phyloP scores from a whole-genome alignment of 106 monocot genomes.

The Acorus gramineus region DNA sequence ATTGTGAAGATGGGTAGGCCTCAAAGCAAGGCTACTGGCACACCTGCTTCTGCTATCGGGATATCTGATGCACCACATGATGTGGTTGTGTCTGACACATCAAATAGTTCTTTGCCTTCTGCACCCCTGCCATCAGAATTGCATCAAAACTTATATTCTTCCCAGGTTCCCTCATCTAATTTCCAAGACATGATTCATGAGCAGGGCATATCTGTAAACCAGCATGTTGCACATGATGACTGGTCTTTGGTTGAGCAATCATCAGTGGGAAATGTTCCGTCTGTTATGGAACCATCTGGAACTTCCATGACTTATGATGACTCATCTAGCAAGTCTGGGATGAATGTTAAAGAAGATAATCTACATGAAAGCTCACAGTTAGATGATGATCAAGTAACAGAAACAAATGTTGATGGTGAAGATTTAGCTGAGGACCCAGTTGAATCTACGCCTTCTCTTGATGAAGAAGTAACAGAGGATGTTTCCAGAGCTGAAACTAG shows the following conservation, averaged over 20 bases:
- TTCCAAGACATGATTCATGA: slow-evolving; percentile 26
- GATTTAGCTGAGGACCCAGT: slow-evolving; percentile 13
- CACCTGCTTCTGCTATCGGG: slow-evolving; percentile 15
- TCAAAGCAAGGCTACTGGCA: slow-evolving; percentile 33
- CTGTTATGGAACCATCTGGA: slow-evolving; percentile 21
- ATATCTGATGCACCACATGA: slow-evolving; percentile 14
- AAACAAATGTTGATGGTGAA: slow-evolving; percentile 23
- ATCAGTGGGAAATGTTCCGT: slow-evolving; percentile 11
- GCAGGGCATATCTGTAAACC: slow-evolving; percentile 2
- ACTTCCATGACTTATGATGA: slow-evolving; percentile 14
- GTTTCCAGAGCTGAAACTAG: slow-evolving; percentile 18
- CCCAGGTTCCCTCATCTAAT: slow-evolving; percentile 19
- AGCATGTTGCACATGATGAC: slow-evolving; percentile 30
- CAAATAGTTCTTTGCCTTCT: slow-evolving; percentile 14
- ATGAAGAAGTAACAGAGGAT: slow-evolving; percentile 27
- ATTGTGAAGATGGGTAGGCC: slow-evolving; percentile 93
- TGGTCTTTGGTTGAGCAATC: slow-evolving; percentile 39
- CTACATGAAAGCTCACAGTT: slow-evolving; percentile 23
- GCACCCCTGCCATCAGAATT: slow-evolving; percentile 18
- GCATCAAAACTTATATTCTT: slow-evolving; percentile 18
- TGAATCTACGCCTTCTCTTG: slow-evolving; percentile 27
- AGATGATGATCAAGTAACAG: slow-evolving; percentile 21
- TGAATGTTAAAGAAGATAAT: slow-evolving; percentile 26
- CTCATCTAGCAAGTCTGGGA: slow-evolving; percentile 14
- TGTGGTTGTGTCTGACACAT: slow-evolving; percentile 11